phyloP scores from a whole-genome alignment of 805 yeast species.

The Lipomyces kockii region DNA sequence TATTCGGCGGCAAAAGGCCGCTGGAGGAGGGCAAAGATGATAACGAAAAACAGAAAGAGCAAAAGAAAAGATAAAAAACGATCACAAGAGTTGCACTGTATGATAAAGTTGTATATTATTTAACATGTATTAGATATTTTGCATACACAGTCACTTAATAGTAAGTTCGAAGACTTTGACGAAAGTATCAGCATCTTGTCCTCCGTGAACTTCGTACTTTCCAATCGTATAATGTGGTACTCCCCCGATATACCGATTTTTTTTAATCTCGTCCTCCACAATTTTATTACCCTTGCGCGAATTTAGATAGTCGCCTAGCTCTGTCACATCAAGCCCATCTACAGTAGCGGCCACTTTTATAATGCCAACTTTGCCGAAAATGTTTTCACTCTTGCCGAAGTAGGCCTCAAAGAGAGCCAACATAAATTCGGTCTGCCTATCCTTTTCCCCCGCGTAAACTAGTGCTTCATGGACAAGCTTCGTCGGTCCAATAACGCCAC shows the following conservation, averaged over 20 bases:
- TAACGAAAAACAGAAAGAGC: conserved; percentile 12
- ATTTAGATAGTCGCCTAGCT: conserved; percentile 18
- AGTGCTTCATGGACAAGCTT: conserved; percentile 27
- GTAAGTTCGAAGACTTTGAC: conserved; percentile 14
- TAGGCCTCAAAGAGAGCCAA: conserved; percentile 29
- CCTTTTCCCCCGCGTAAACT: conserved; percentile 22
- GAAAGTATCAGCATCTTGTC: conserved; percentile 28
- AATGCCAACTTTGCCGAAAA: conserved; percentile 20
- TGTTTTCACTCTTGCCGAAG: conserved; percentile 21
- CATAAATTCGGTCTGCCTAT: conserved; percentile 29
- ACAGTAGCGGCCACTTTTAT: conserved; percentile 17
- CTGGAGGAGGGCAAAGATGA: conserved; percentile 41
- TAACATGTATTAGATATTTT: background rate
- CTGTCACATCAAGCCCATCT: conserved; percentile 26
- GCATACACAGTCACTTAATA: background rate
- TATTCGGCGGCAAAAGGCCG: conserved; percentile 28
- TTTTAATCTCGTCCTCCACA: conserved; percentile 20
- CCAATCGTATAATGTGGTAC: conserved; percentile 31
- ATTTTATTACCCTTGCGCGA: conserved; percentile 11
- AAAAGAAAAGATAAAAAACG: background rate
- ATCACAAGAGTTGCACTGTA: background rate
- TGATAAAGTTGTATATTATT: background rate
- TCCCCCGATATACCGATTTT: conserved; percentile 29
- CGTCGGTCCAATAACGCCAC: conserved; percentile 25
- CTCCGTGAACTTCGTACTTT: conserved; percentile 22